These are phyloP conservation scores for Rhodotorula sphaerocarpa DNA, from an alignment of 768 basidiomycete species.

Conservation along the genomic window DNA sequence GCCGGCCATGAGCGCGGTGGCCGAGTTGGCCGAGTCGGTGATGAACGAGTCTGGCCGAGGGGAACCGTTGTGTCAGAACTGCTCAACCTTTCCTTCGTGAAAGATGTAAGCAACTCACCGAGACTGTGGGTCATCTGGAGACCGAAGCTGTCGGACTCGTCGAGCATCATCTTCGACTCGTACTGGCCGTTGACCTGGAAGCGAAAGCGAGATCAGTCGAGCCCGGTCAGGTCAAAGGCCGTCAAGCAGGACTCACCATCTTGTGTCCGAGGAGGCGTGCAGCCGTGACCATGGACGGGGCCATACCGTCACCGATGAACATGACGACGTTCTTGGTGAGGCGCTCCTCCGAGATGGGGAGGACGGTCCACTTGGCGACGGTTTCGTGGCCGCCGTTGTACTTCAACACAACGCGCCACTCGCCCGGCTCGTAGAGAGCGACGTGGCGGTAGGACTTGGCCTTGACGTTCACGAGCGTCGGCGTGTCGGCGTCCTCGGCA, in stretches of 20 bases:
- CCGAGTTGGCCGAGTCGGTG: constrained; percentile 45
- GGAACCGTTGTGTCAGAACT: background rate
- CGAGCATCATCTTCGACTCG: constrained; percentile 39
- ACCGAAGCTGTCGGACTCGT: constrained; percentile 39
- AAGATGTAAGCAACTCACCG: background rate
- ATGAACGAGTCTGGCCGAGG: constrained; percentile 17
- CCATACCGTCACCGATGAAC: constrained; percentile 43
- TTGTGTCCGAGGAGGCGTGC: constrained; percentile 46
- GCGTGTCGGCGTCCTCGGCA: constrained; percentile 39
- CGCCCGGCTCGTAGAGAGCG: constrained; percentile 41
- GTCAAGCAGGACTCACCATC: constrained; percentile 20
- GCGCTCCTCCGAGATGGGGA: constrained; percentile 35
- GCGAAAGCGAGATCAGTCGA: too few species aligned
- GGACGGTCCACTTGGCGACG: constrained; percentile 43
- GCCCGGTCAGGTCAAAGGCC: too few species aligned
- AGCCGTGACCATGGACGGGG: constrained; percentile 42
- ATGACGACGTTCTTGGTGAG: constrained; percentile 44
- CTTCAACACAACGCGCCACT: constrained; percentile 40
- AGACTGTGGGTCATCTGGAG: constrained; percentile 40
- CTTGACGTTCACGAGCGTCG: constrained; percentile 43
- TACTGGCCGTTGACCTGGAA: constrained; percentile 43
- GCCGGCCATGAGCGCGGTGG: constrained; percentile 44
- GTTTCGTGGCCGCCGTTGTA: constrained; percentile 43
- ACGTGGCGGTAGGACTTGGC: constrained; percentile 44
- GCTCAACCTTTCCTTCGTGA: background rate